Evolutionary conservation across 768 basidiomycete species (phyloP).

Genomic region (Auriscalpium microsporum): DNA sequence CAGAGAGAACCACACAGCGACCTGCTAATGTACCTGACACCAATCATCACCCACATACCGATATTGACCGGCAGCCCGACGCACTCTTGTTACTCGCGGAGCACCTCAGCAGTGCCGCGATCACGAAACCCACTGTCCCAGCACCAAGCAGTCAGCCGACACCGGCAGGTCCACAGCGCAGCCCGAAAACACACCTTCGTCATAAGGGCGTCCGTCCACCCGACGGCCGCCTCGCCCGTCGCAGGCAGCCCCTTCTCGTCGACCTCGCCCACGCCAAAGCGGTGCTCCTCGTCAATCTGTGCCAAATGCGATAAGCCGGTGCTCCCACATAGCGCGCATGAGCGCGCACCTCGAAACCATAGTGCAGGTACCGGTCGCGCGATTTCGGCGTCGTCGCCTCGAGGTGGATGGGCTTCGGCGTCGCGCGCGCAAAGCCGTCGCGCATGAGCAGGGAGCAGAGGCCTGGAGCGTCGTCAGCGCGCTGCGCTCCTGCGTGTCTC

Average conservation of each 20-base stretch:
- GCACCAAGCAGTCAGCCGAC: too few relatives aligned
- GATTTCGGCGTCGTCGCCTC: slow-evolving; percentile 14
- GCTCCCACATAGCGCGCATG: background rate
- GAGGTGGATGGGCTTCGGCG: slow-evolving; percentile 12
- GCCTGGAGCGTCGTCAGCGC: slow-evolving; percentile 3
- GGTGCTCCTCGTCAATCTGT: slow-evolving; percentile 7
- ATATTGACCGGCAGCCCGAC: too few relatives aligned
- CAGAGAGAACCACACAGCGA: too few relatives aligned
- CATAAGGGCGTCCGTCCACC: slow-evolving; percentile 10
- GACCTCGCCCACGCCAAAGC: slow-evolving; percentile 7
- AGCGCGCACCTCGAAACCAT: slow-evolving; percentile 16
- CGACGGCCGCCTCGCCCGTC: slow-evolving; percentile 5
- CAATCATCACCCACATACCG: too few relatives aligned
- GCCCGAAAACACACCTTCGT: slow-evolving; percentile 2
- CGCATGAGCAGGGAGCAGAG: slow-evolving; percentile 12
- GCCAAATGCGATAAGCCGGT: background rate
- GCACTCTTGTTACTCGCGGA: too few relatives aligned
- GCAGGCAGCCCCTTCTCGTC: slow-evolving; percentile 7
- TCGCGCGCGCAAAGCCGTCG: slow-evolving; percentile 12
- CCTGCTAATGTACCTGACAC: too few relatives aligned
- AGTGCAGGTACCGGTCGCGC: slow-evolving; percentile 15
- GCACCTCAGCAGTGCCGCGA: too few relatives aligned
- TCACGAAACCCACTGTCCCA: too few relatives aligned
- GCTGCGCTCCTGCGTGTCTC: background rate
- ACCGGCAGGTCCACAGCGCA: too few relatives aligned